Base-by-base conservation (phyloP, 805 yeast genomes). In the Saturnispora bothae region DNA sequence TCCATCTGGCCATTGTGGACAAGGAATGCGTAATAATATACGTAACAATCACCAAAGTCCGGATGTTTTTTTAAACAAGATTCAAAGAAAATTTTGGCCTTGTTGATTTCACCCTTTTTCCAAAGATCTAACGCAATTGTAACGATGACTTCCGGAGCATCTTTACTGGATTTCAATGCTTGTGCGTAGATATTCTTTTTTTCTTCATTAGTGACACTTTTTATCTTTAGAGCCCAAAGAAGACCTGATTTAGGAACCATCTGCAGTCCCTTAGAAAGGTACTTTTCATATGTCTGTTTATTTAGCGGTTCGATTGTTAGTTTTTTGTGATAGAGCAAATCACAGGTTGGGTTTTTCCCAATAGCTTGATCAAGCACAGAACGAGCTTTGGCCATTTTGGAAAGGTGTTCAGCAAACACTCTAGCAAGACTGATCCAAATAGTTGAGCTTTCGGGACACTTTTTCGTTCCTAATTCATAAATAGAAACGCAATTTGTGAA, bases 11-110 rank as follows among this genome's bases (percentile, higher is more conserved):
- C 70, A 34, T 59, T 60, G 43, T 65, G 68, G 16, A 46, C 36
- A 31, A 64, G 40, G 44, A 69, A 73, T 20, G 65, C 63, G 47
- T 71, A 73, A 34, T 65, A 50, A 79, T 85, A 78, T 1, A 75
- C 71, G 81, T 94, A 85, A 3, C 68, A 57, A 56, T 88, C 96
- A 4, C 95, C 96, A 51, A 64, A 71, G n/a, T 58, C 62, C 1
- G 62, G 54, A 40, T 77, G 75, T 2, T 65, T 62, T n/a, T 59
- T 63, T 18, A 44, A 31, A 9, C 78, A 52, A 0, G 92, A 82
- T 34, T 78, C 79, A 40, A 85, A 71, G 85, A 95, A 88, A 12
- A 76, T 66, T 39, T 65, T 61, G 0, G 94, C 83, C 45, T 76
- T 78, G 2, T 68, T 59, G 19, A 67, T 56, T 46, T 81, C 81